Conservation (phyloP, 371 early-diverging fungal species). For the Funneliformis caledonium region DNA sequence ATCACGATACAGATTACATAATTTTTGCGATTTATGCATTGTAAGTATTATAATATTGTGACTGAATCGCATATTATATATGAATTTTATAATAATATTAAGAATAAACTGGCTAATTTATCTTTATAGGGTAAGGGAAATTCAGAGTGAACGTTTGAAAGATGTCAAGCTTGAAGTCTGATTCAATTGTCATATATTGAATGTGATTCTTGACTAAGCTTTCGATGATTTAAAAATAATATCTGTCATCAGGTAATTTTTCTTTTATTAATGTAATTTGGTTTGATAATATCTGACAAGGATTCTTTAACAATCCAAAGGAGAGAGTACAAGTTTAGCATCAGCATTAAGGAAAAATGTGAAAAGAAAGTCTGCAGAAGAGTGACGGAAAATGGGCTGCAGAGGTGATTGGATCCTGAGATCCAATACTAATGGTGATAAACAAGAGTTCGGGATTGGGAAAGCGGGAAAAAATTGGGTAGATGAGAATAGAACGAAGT, state of each 20-base stretch:
- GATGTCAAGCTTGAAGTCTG: constrained; percentile 24
- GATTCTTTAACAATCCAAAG: constrained; percentile 20
- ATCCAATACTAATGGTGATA: constrained; percentile 16
- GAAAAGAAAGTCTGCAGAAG: constrained; percentile 19
- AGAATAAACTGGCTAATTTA: constrained; percentile 8
- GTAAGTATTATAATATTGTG: constrained; percentile 37
- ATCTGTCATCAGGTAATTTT: constrained; percentile 37
- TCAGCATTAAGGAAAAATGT: constrained; percentile 34
- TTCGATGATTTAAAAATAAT: constrained; percentile 33
- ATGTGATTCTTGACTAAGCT: constrained; percentile 32
- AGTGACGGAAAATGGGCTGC: constrained; percentile 25
- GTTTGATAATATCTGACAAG: constrained; percentile 18
- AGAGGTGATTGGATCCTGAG: constrained; percentile 27
- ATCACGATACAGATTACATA: constrained; percentile 38
- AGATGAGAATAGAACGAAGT: constrained; percentile 29
- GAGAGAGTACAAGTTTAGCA: constrained; percentile 39
- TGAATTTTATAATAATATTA: too few species aligned
- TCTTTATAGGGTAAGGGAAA: constrained; percentile 36
- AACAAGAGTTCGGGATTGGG: constrained; percentile 30
- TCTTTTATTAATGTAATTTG: background rate
- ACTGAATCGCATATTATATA: background rate
- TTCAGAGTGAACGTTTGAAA: constrained; percentile 20
- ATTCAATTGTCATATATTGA: constrained; percentile 41
- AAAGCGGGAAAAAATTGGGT: constrained; percentile 18
- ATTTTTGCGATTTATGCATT: constrained; percentile 34